Evolutionary conservation across 257 asterid species (phyloP), one percentile per base, ranked within the genome.

Genomic region (Solanum chiquidenum): DNA sequence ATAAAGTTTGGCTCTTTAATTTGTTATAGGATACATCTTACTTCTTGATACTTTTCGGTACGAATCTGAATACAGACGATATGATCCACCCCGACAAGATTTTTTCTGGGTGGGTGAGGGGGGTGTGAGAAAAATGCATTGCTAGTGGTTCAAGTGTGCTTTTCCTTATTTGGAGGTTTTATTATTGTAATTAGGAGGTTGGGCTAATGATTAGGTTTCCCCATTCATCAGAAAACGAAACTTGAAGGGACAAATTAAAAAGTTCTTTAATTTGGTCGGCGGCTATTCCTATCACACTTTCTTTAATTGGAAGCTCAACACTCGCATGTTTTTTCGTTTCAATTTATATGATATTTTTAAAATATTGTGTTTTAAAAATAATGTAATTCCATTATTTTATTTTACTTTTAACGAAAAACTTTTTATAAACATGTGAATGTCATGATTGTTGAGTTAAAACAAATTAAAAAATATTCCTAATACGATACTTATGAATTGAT

Each of bases 141-240:
- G 85, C 42, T 10, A 86, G 31, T 88, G 89, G 87, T 83, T 38
- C n/a, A 82, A 52, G 38, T 66, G 85, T 5, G 31, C 29, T 82
- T 82, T 82, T 29, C 85, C 64, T 27, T 13, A 42, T 80, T 80
- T 80, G 74, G 66, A 21, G 76, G 74, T 64, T 83, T 62, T 76
- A 7, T 83, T 29, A 20, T 29, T 12, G 87, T 73, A 33, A 23
- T 33, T 85, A 83, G 85, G 91, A 69, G 86, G 91, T 89, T 87
- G 90, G 88, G 75, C 87, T 76, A 92, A 90, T 93, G 91, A 93
- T 91, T 89, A 90, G 89, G 77, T 90, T 90, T 90, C 92, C 86
- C 84, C 92, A 73, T 91, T 88, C 91, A 76, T 83, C 76, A 31
- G 86, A 88, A 89, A 86, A 88, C 80, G 11, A 40, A 66, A 85